Evolutionary conservation across 257 asterid genomes (phyloP).

Genomic region (Jacaranda copaia): DNA sequence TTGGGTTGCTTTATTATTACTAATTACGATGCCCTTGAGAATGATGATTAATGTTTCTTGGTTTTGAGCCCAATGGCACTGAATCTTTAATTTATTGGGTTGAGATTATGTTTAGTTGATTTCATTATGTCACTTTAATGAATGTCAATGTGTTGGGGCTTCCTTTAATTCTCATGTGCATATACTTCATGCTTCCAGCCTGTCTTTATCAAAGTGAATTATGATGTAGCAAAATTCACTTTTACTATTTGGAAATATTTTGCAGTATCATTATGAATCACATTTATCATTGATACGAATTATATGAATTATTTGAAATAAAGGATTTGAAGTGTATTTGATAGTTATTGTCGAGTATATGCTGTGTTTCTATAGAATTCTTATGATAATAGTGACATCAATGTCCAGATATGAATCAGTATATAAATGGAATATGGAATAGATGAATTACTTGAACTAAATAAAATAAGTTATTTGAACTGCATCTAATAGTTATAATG

Average conservation of each 20-base stretch:
- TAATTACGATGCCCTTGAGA: conserved; percentile 36
- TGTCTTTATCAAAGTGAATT: neutral
- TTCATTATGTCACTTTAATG: neutral
- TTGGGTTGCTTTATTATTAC: conserved; percentile 10
- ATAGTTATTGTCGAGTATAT: too few species aligned
- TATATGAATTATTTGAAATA: too few species aligned
- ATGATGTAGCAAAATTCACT: neutral
- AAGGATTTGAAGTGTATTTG: too few species aligned
- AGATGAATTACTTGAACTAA: too few species aligned
- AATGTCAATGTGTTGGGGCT: conserved; percentile 6
- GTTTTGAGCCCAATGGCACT: conserved; percentile 5
- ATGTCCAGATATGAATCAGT: too few species aligned
- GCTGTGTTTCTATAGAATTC: too few species aligned
- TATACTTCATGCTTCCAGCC: conserved; percentile 28
- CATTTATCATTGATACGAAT: neutral
- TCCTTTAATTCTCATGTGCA: conserved; percentile 23
- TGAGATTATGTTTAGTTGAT: neutral
- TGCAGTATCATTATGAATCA: too few species aligned
- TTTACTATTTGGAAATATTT: too few species aligned
- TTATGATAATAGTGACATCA: too few species aligned
- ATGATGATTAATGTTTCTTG: conserved; percentile 23
- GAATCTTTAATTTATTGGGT: conserved; percentile 15
- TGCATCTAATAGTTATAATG: too few species aligned
- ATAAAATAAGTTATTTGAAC: too few species aligned
- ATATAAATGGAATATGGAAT: too few species aligned